These are phyloP conservation scores for Penicillium sclerotiorum DNA, from an alignment of 2,329 filamentous ascomycete species.

Conservation along the genomic window DNA sequence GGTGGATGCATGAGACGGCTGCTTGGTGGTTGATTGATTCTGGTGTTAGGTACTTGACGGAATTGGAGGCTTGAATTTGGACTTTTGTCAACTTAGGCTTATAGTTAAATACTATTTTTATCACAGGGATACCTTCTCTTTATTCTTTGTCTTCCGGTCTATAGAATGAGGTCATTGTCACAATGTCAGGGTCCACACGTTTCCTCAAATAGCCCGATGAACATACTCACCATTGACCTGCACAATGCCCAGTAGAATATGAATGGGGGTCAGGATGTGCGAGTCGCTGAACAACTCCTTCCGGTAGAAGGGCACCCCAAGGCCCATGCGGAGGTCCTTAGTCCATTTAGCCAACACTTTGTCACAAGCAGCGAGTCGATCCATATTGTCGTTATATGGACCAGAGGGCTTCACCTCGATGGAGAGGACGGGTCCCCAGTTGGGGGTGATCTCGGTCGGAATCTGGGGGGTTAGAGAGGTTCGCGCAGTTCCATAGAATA, in stretches of 20 bases:
- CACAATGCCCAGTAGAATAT: not conserved
- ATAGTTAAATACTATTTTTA: not conserved
- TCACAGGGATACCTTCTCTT: not conserved
- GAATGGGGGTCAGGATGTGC: not conserved
- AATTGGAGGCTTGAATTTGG: not conserved
- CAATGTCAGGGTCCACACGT: too few relatives aligned
- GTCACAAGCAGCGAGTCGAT: not conserved
- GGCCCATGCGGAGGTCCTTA: not conserved
- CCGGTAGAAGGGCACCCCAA: not conserved
- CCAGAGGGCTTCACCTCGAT: not conserved
- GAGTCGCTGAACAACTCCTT: not conserved
- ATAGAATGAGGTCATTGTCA: too few relatives aligned
- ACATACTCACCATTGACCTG: not conserved
- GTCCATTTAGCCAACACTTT: not conserved
- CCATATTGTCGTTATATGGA: not conserved
- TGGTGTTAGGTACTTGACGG: conserved; percentile 33
- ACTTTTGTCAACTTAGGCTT: too few relatives aligned
- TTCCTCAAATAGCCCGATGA: not conserved
- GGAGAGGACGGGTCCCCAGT: not conserved
- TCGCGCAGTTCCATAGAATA: not conserved
- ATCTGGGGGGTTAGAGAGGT: not conserved
- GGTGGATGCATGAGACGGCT: conserved; percentile 37
- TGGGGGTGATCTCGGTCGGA: not conserved
- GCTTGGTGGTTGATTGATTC: conserved; percentile 42
- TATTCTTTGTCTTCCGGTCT: too few relatives aligned